Evolutionary conservation across 2,329 filamentous ascomycete species (phyloP).

Genomic region (Cladosporium sp.): DNA sequence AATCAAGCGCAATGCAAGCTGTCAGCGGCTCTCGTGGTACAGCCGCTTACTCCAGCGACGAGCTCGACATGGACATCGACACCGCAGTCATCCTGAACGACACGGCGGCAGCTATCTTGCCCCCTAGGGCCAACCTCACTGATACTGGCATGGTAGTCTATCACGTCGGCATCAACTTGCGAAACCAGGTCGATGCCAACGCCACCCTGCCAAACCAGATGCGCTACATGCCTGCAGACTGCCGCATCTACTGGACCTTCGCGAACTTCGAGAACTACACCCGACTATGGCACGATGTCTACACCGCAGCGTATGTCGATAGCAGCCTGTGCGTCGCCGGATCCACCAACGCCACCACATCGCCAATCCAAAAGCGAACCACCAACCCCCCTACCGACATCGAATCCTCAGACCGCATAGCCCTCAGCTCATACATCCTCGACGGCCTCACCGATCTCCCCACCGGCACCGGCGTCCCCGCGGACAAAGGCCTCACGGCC

Average conservation of each 20-base stretch:
- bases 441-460: not conserved
- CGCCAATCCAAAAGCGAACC: not conserved
- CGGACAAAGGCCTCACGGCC: not conserved
- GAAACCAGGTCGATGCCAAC: constrained; percentile 39
- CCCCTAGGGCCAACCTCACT: constrained; percentile 11
- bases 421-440: constrained; percentile 1
- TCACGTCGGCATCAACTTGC: constrained; percentile 38
- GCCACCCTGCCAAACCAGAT: constrained; percentile 40
- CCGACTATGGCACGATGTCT: constrained; percentile 39
- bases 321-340: constrained; percentile 35
- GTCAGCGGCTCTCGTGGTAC: constrained; percentile 4
- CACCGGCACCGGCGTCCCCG: not conserved
- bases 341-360: constrained; percentile 23
- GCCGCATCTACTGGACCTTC: constrained; percentile 41
- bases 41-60: not conserved
- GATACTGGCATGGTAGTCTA: constrained; percentile 32
- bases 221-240: constrained; percentile 31
- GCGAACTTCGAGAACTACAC: constrained; percentile 40
- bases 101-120: not conserved
- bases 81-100: not conserved
- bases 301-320: constrained; percentile 37
- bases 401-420: not conserved
- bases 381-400: not conserved
- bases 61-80: constrained; percentile 6
- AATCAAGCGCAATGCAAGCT: constrained; percentile 42